Percentiles rank a stretch among this genome's conserved stretches.
phyloP scores from a whole-genome alignment of 257 asterid genomes.

The Penstemon eatonii region DNA sequence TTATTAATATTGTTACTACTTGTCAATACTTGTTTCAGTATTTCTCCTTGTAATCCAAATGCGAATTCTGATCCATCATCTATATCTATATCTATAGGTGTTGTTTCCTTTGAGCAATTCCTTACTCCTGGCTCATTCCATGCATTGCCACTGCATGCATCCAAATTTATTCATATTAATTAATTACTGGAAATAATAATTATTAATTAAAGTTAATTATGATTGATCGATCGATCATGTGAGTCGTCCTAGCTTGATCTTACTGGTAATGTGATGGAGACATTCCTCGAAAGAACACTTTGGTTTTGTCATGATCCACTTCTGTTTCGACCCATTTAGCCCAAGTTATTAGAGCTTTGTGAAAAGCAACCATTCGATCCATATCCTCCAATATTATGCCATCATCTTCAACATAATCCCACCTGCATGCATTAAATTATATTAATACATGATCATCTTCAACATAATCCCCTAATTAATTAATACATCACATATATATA shows the following conservation, averaged over 20 bases:
- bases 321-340: conserved; percentile 42
- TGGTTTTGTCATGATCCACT: conserved; percentile 32
- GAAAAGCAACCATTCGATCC: conserved; percentile 46
- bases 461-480: too few species aligned
- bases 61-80: conserved; percentile 26
- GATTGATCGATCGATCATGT: background rate
- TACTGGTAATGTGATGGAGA: conserved; percentile 43
- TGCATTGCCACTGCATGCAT: conserved; percentile 24
- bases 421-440: conserved; percentile 29
- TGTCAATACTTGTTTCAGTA: conserved; percentile 26
- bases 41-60: conserved; percentile 27
- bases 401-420: conserved; percentile 39
- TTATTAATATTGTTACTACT: background rate
- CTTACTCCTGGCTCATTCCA: conserved; percentile 29
- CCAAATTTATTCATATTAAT: too few species aligned
- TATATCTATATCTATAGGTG: conserved; percentile 15
- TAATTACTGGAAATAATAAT: too few species aligned
- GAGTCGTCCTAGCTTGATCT: background rate
- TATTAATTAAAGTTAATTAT: too few species aligned
- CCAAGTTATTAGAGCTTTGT: conserved; percentile 41
- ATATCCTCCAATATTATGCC: conserved; percentile 39
- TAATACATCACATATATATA: too few species aligned
- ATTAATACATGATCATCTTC: too few species aligned
- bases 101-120: conserved; percentile 31
- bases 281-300: conserved; percentile 41